A percentile compares a stretch with the other conserved stretches of the same genome.
Conservation (phyloP, 768 basidiomycete species). For the Chlorophyllum brunneum region DNA sequence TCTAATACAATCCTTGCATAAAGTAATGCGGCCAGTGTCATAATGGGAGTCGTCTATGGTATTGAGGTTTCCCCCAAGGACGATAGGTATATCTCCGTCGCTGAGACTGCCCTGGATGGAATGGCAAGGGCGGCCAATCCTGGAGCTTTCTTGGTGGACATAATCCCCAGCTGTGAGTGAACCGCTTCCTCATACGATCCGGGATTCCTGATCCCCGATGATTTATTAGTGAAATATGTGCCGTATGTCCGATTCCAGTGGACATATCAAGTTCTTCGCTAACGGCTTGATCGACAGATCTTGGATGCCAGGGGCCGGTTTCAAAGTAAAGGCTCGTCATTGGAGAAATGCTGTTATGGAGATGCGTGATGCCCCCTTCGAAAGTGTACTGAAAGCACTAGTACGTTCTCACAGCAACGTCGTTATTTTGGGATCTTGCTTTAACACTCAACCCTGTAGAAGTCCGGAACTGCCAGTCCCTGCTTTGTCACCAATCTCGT, state of each 20-base stretch:
- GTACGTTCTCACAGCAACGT: constrained; percentile 23
- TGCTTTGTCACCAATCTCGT: constrained; percentile 33
- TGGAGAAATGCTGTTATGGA: constrained; percentile 45
- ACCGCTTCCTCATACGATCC: background rate
- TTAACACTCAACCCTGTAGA: constrained; percentile 16
- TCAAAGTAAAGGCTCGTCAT: constrained; percentile 44
- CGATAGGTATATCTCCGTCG: constrained; percentile 47
- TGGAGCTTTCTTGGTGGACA: constrained; percentile 50
- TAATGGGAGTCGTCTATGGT: constrained; percentile 52
- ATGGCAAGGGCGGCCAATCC: constrained; percentile 48
- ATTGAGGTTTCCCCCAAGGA: constrained; percentile 38
- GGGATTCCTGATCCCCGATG: background rate
- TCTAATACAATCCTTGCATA: background rate
- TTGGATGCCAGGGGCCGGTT: constrained; percentile 50
- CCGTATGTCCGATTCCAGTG: constrained; percentile 27
- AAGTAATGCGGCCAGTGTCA: constrained; percentile 47
- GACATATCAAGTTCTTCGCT: background rate
- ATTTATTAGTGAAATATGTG: constrained; percentile 47
- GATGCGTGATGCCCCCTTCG: constrained; percentile 44
- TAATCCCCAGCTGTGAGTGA: constrained; percentile 38
- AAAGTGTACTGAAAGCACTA: constrained; percentile 31
- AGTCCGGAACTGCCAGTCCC: constrained; percentile 27
- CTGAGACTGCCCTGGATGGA: constrained; percentile 47
- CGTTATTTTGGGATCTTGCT: background rate
- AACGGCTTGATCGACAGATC: constrained; percentile 21